Evolutionary conservation across 208 protist genomes (phyloP).

Genomic region (Wallacemonas collosoma): DNA sequence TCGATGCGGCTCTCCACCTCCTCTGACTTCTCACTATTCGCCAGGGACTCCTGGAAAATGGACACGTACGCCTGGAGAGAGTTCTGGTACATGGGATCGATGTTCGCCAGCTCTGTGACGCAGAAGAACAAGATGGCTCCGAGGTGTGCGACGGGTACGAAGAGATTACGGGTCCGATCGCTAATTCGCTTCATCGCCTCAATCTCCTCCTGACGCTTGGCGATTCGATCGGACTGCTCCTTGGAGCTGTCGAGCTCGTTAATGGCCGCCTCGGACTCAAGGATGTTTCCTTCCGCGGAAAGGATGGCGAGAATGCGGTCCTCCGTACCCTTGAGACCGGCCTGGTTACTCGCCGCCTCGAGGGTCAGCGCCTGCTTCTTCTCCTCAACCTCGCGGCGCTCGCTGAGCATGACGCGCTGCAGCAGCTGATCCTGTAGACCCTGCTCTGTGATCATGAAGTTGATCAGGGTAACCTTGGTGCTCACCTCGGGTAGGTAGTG

Average conservation of each 20-base stretch:
- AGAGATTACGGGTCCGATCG: slow-evolving; percentile 95
- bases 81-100: slow-evolving; percentile 98
- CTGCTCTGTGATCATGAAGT: slow-evolving; percentile 97
- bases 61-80: slow-evolving; percentile 96
- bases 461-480: slow-evolving; percentile 97
- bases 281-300: slow-evolving; percentile 89
- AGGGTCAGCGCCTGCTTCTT: slow-evolving; percentile 96
- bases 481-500: slow-evolving; percentile 97
- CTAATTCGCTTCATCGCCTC: slow-evolving; percentile 97
- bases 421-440: slow-evolving; percentile 97
- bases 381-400: slow-evolving; percentile 95
- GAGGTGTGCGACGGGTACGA: slow-evolving; percentile 95
- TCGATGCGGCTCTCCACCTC: slow-evolving; percentile 80
- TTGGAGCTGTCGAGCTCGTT: slow-evolving; percentile 95
- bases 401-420: slow-evolving; percentile 93
- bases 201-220: slow-evolving; percentile 93
- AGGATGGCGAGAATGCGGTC: slow-evolving; percentile 93
- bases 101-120: slow-evolving; percentile 95
- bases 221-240: slow-evolving; percentile 95
- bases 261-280: slow-evolving; percentile 96
- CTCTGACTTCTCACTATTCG: slow-evolving; percentile 73
- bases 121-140: slow-evolving; percentile 97
- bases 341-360: slow-evolving; percentile 90
- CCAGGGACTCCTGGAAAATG: slow-evolving; percentile 94
- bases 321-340: slow-evolving; percentile 87